Evolutionary conservation across 106 monocot species (phyloP).

Genomic region (Apostasia shenzhenica): DNA sequence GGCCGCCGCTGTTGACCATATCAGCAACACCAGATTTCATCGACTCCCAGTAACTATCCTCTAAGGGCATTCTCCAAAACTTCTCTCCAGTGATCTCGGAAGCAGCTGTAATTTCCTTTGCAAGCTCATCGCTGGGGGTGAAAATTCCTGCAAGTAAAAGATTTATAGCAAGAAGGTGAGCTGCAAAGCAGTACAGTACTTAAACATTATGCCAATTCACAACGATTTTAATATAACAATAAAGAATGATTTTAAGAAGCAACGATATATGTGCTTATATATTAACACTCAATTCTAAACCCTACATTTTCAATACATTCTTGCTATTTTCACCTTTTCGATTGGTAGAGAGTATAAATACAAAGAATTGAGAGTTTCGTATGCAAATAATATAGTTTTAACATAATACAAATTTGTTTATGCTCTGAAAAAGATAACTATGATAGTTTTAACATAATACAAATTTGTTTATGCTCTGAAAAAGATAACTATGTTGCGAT

Average conservation of each 20-base stretch:
- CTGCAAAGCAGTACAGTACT: too few relatives aligned
- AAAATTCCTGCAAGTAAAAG: slow-evolving; percentile 39
- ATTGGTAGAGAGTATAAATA: too few relatives aligned
- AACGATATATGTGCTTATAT: too few relatives aligned
- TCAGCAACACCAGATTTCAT: slow-evolving; percentile 82
- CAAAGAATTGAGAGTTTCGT: too few relatives aligned
- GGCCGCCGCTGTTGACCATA: slow-evolving; percentile 63
- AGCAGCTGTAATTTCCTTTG: slow-evolving; percentile 45
- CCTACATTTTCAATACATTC: too few relatives aligned
- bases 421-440: background rate
- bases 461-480: background rate
- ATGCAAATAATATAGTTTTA: background rate
- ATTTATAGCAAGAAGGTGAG: background rate
- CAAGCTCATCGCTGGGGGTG: slow-evolving; percentile 58
- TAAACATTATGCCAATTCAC: too few relatives aligned
- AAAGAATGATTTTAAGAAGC: too few relatives aligned
- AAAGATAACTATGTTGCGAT: background rate
- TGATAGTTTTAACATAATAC: background rate
- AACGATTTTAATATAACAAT: too few relatives aligned
- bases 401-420: background rate
- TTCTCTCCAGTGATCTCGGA: slow-evolving; percentile 55
- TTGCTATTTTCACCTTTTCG: too few relatives aligned
- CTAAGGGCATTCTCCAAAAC: slow-evolving; percentile 67
- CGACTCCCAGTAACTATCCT: slow-evolving; percentile 72
- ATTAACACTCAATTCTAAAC: too few relatives aligned